These are phyloP conservation scores for Lactarius hatsudake DNA, from an alignment of 768 basidiomycete genomes.

Conservation along the genomic window DNA sequence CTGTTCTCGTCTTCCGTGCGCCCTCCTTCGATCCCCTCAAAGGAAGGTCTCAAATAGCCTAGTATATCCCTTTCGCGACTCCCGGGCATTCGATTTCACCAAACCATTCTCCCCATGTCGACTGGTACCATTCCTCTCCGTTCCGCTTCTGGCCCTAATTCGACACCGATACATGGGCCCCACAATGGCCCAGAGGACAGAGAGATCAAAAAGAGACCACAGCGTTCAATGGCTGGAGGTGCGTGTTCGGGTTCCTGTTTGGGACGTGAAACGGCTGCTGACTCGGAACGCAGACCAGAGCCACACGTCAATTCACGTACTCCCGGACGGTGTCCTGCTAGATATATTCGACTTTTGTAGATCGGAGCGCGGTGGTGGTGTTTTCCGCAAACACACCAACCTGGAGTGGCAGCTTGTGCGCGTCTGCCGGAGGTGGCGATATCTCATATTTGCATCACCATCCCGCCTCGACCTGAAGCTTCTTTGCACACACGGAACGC, in stretches of 20 bases:
- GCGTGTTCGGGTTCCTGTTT: background rate
- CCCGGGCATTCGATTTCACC: too few species aligned
- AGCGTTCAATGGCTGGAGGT: background rate
- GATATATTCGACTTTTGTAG: background rate
- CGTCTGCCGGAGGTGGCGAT: background rate
- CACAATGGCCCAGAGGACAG: background rate
- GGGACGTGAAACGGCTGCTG: background rate
- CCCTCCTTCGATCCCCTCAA: too few species aligned
- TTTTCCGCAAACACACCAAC: too few species aligned
- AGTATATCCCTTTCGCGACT: background rate
- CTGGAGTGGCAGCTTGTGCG: background rate
- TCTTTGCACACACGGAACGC: background rate
- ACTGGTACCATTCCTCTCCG: background rate
- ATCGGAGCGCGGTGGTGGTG: too few species aligned
- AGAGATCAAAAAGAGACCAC: background rate
- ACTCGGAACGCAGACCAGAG: background rate
- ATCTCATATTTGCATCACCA: background rate
- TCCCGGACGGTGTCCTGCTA: background rate
- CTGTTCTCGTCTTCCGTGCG: too few species aligned
- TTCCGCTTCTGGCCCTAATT: background rate
- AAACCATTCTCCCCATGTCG: background rate
- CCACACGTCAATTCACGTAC: background rate
- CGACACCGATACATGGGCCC: background rate
- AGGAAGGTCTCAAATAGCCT: background rate
- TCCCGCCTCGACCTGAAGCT: background rate